Evolutionary conservation across 306 rosid species (phyloP).

Genomic region (Astragalus membranaceus): DNA sequence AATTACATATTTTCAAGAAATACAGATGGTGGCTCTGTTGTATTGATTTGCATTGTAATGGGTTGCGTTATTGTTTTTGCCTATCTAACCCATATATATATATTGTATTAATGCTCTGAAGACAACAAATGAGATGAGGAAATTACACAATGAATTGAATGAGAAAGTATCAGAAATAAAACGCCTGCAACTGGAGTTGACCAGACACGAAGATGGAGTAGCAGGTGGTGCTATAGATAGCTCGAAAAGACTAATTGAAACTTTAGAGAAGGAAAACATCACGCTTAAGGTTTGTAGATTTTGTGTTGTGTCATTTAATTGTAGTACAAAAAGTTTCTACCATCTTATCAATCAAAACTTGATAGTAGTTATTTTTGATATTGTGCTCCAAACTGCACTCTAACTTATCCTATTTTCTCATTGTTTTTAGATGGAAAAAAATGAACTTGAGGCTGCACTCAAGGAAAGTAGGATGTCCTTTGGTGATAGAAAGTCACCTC

Average conservation of each 20-base stretch:
- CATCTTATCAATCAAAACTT: neutral
- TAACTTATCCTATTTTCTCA: conserved; percentile 8
- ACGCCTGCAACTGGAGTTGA: conserved; percentile 59
- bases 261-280: conserved; percentile 66
- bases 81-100: conserved; percentile 22
- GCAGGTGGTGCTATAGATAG: conserved; percentile 32
- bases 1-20: neutral
- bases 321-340: neutral
- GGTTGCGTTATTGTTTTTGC: conserved; percentile 10
- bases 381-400: conserved; percentile 12
- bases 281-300: conserved; percentile 61
- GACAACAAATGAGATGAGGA: conserved; percentile 48
- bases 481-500: conserved; percentile 26
- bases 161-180: conserved; percentile 56
- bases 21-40: conserved; percentile 1
- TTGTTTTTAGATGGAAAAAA: conserved; percentile 55
- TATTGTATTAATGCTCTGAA: conserved; percentile 30
- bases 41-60: neutral
- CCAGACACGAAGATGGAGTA: conserved; percentile 37
- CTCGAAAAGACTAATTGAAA: conserved; percentile 49
- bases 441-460: conserved; percentile 61
- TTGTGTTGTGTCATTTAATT: conserved; percentile 4
- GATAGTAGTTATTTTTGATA: neutral
- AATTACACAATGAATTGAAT: conserved; percentile 49
- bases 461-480: conserved; percentile 38